Evolutionary conservation across 139 green algal genomes (phyloP).

Genomic region (Haematococcus lacustris): DNA sequence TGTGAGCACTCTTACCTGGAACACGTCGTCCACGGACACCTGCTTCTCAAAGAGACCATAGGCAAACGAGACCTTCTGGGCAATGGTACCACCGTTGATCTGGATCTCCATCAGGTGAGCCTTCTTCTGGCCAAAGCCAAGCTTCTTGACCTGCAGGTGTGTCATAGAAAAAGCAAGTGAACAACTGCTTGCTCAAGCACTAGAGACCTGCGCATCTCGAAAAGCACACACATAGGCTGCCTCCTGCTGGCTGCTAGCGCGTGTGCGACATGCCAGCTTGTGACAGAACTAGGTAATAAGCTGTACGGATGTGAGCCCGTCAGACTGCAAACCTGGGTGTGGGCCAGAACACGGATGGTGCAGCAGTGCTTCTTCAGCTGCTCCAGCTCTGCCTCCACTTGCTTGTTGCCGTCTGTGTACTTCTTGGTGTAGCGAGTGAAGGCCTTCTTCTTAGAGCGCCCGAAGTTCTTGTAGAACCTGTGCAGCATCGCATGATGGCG

Average conservation of each 20-base stretch:
- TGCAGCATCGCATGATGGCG: neutral
- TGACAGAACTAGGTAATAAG: too few relatives aligned
- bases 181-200: too few relatives aligned
- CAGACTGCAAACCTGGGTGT: constrained; percentile 88
- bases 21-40: constrained; percentile 79
- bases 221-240: too few relatives aligned
- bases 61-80: constrained; percentile 96
- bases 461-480: constrained; percentile 97
- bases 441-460: constrained; percentile 99
- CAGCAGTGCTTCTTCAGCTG: constrained; percentile 91
- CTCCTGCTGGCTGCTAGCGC: too few relatives aligned
- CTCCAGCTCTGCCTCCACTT: constrained; percentile 84
- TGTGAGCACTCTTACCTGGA: constrained; percentile 54
- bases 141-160: constrained; percentile 57
- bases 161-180: too few relatives aligned
- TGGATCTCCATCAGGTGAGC: constrained; percentile 98
- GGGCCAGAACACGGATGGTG: constrained; percentile 83
- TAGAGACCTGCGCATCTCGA: too few relatives aligned
- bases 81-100: constrained; percentile 88
- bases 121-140: constrained; percentile 89
- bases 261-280: too few relatives aligned
- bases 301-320: too few relatives aligned
- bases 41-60: constrained; percentile 91
- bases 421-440: constrained; percentile 98
- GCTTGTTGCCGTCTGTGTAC: constrained; percentile 86